Evolutionary conservation across 768 basidiomycete species (phyloP).

Genomic region (Clitopilus hobsonii): DNA sequence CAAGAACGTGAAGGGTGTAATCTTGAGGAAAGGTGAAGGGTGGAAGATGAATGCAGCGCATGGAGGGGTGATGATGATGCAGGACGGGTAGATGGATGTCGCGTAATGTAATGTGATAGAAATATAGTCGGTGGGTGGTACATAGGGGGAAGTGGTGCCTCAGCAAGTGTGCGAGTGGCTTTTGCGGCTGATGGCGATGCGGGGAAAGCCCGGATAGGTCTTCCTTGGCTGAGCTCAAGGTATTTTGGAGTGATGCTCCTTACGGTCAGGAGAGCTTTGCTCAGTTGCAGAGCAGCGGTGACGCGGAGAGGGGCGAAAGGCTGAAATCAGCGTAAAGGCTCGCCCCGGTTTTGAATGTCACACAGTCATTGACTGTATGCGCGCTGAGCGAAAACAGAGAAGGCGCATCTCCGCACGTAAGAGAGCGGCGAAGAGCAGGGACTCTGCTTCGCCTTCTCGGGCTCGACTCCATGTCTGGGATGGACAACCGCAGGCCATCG

Average conservation of each 20-base stretch:
- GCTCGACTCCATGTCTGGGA: constrained; percentile 21
- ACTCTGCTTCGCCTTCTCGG: constrained; percentile 5
- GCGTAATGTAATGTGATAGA: not conserved
- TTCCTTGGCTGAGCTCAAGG: not conserved
- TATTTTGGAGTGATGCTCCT: constrained; percentile 2
- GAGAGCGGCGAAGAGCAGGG: constrained; percentile 5
- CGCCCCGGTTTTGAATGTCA: constrained; percentile 11
- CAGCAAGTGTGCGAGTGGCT: not conserved
- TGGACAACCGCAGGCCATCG: constrained; percentile 31
- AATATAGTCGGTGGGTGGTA: not conserved
- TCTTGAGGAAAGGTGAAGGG: constrained; percentile 4
- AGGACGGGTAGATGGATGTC: not conserved
- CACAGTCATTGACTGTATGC: constrained; percentile 9
- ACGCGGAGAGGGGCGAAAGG: constrained; percentile 32
- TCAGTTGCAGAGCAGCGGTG: constrained; percentile 47
- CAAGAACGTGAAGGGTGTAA: constrained; percentile 5
- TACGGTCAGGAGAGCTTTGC: not conserved
- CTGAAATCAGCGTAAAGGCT: constrained; percentile 19
- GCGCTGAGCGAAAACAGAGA: constrained; percentile 12
- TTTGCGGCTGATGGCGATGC: not conserved
- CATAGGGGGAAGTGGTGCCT: not conserved
- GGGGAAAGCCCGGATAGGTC: not conserved
- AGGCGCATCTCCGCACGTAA: constrained; percentile 2
- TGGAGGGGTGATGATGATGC: not conserved
- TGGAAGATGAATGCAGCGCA: constrained; percentile 6